Conservation (phyloP, 805 yeast species). For the Komagataella kurtzmanii region DNA sequence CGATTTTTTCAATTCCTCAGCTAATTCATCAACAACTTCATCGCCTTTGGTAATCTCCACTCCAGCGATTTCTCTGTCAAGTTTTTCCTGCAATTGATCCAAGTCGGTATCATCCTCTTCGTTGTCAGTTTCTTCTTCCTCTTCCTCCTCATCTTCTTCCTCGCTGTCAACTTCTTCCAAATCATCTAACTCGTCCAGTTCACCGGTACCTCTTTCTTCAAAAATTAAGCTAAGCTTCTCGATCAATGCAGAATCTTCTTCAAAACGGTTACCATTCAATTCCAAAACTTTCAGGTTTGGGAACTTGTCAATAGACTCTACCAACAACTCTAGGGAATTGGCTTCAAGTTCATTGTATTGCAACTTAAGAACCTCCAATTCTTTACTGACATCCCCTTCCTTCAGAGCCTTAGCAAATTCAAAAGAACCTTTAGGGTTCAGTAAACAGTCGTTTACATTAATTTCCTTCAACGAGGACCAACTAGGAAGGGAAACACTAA, state of each 20-base stretch:
- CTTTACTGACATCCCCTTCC: constrained; percentile 16
- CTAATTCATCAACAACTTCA: constrained; percentile 38
- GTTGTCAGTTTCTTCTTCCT: constrained; percentile 36
- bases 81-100: constrained; percentile 36
- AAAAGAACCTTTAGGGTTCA: constrained; percentile 67
- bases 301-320: constrained; percentile 40
- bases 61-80: constrained; percentile 27
- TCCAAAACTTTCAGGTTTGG: constrained; percentile 57
- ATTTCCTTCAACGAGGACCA: constrained; percentile 70
- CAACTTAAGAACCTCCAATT: constrained; percentile 49
- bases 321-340: constrained; percentile 46
- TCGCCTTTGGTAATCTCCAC: constrained; percentile 26
- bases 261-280: constrained; percentile 86
- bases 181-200: constrained; percentile 87
- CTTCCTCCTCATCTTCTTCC: constrained; percentile 55
- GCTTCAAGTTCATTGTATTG: constrained; percentile 83
- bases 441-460: constrained; percentile 78
- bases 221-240: constrained; percentile 49
- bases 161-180: constrained; percentile 73
- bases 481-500: constrained; percentile 42
- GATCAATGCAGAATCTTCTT: constrained; percentile 70
- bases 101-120: constrained; percentile 44
- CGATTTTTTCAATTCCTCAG: constrained; percentile 45
- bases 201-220: constrained; percentile 64
- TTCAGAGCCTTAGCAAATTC: constrained; percentile 35